A percentile compares a stretch with the other conserved stretches of the same genome.
Evolutionary conservation across 2,329 filamentous ascomycete species (phyloP).

Genomic region (Celoporthe dispersa): DNA sequence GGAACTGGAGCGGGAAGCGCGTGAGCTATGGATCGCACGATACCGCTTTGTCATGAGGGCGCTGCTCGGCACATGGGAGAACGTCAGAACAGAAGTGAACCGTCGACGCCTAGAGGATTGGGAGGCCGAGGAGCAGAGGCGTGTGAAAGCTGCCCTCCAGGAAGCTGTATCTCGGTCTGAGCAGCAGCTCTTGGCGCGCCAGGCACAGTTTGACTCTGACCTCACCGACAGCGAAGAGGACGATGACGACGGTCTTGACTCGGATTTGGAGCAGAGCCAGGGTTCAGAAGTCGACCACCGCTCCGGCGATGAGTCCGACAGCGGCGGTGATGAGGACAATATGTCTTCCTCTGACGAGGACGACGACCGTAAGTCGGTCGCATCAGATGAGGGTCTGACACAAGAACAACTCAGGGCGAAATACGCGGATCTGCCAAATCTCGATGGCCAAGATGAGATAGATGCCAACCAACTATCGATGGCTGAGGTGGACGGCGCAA

Average conservation of each 20-base stretch:
- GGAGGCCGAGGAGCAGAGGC: conserved; percentile 67
- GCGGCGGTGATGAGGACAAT: conserved; percentile 54
- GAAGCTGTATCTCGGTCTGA: conserved; percentile 75
- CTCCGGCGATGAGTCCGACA: conserved; percentile 41
- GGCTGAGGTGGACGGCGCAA: conserved; percentile 36
- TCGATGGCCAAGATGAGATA: conserved; percentile 41
- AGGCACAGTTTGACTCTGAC: conserved; percentile 58
- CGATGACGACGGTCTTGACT: conserved; percentile 46
- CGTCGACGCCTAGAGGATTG: conserved; percentile 62
- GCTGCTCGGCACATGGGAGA: conserved; percentile 65
- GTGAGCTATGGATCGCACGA: conserved; percentile 65
- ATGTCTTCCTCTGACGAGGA: conserved; percentile 70
- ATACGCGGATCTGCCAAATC: conserved; percentile 66
- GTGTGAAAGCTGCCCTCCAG: conserved; percentile 70
- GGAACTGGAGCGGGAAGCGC: conserved; percentile 79
- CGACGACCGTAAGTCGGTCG: conserved; percentile 55
- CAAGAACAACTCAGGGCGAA: conserved; percentile 71
- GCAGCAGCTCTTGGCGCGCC: conserved; percentile 68
- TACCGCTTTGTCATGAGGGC: conserved; percentile 73
- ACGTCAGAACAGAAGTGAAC: conserved; percentile 65
- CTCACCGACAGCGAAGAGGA: conserved; percentile 47
- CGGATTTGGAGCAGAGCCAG: conserved; percentile 39
- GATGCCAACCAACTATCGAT: conserved; percentile 32
- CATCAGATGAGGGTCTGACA: conserved; percentile 67
- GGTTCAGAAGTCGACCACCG: conserved; percentile 39